Evolutionary conservation across 768 basidiomycete genomes (phyloP).

Genomic region (Guyanaporus albipodus): DNA sequence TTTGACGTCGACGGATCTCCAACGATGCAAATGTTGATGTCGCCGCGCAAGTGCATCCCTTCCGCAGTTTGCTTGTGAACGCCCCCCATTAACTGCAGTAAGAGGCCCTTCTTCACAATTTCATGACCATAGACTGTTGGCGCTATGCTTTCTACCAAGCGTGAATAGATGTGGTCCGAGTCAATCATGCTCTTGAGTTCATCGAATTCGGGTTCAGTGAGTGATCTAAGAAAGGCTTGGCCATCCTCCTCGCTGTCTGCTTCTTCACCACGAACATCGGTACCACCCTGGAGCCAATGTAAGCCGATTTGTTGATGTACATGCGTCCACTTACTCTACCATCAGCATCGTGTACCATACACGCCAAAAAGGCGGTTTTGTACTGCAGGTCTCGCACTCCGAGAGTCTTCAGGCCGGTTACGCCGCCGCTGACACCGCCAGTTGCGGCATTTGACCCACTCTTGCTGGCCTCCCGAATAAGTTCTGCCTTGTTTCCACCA

Average conservation of each 20-base stretch:
- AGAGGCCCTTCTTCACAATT: slow-evolving; percentile 95
- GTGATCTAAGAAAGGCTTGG: slow-evolving; percentile 80
- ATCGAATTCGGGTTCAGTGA: slow-evolving; percentile 93
- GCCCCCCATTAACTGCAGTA: slow-evolving; percentile 96
- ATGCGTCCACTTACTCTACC: slow-evolving; percentile 59
- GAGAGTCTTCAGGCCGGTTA: slow-evolving; percentile 89
- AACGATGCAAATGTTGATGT: slow-evolving; percentile 97
- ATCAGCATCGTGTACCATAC: slow-evolving; percentile 94
- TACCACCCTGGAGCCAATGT: slow-evolving; percentile 53
- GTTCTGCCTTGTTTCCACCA: slow-evolving; percentile 87
- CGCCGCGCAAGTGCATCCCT: slow-evolving; percentile 97
- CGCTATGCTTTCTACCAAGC: slow-evolving; percentile 91
- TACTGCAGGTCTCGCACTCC: slow-evolving; percentile 96
- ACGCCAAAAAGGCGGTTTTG: slow-evolving; percentile 97
- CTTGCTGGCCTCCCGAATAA: slow-evolving; percentile 80
- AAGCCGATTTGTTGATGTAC: neutral
- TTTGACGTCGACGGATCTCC: slow-evolving; percentile 98
- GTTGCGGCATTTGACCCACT: slow-evolving; percentile 56
- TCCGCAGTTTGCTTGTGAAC: slow-evolving; percentile 96
- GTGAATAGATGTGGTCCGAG: slow-evolving; percentile 90
- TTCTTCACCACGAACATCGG: slow-evolving; percentile 87
- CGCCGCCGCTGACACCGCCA: slow-evolving; percentile 71
- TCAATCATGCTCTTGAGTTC: slow-evolving; percentile 94
- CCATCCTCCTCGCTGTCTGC: slow-evolving; percentile 74
- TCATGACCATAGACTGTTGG: slow-evolving; percentile 99